These are phyloP conservation scores for Kernera saxatilis DNA, from an alignment of 345 rosid genomes.

Conservation along the genomic window DNA sequence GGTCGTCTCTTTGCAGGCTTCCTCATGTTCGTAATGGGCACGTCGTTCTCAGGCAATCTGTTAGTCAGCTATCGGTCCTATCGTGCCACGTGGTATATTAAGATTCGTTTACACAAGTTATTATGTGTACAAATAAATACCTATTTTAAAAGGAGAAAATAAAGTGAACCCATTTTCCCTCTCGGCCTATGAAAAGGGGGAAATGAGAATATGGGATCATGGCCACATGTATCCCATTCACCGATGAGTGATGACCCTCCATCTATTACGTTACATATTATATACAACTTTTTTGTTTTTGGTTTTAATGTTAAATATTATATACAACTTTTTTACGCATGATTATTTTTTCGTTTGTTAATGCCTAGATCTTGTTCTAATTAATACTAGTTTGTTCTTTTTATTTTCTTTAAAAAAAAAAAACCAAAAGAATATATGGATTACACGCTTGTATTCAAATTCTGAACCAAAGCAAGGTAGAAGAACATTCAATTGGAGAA, in stretches of 20 bases:
- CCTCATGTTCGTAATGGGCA: neutral
- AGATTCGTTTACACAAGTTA: neutral
- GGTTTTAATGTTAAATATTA: neutral
- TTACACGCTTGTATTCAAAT: too few relatives aligned
- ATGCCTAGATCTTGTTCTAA: neutral
- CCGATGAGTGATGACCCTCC: slow-evolving; percentile 11
- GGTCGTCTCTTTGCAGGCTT: neutral
- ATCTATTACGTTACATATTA: neutral
- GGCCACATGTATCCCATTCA: slow-evolving; percentile 40
- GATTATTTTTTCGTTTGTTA: slow-evolving; percentile 1
- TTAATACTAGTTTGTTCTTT: neutral
- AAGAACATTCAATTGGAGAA: too few relatives aligned
- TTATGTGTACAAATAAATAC: neutral
- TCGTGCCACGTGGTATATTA: neutral
- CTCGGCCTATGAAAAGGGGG: neutral
- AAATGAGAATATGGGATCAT: slow-evolving; percentile 19
- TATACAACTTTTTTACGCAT: neutral
- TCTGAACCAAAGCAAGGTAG: too few relatives aligned
- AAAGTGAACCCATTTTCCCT: neutral
- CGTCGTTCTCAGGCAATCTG: neutral
- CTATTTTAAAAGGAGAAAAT: neutral
- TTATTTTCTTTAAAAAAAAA: neutral
- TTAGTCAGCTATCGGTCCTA: neutral
- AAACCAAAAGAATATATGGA: too few relatives aligned
- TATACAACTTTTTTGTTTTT: too few relatives aligned